Base-by-base conservation (phyloP, 257 asterid species). In the Plantago elongata region DNA sequence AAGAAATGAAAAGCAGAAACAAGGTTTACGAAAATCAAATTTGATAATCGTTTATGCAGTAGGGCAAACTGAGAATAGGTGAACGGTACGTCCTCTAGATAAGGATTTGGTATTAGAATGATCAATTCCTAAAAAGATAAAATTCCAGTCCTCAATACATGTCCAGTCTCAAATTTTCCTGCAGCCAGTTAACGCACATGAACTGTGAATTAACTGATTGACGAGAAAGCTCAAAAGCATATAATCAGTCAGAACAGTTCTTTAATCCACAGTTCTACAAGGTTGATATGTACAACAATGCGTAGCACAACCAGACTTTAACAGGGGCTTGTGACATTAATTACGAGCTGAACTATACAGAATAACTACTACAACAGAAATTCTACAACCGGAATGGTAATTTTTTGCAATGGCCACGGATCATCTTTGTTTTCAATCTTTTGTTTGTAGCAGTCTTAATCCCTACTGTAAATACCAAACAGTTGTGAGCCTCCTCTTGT, bases 131-230 rank as follows among this genome's bases (percentile, higher is more conserved):
- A 70, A 75, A 56, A 74, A 77, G 81, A 75, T 75, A 57, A 69
- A 77, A 78, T 77, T 80, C 94, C 73, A 76, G 75, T 79, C 88
- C 88, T 74, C 80, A 80, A 73, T 73, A 82, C 86, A 84, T 76
- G 81, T 70, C 89, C 83, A 81, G 68, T 82, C 87, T 77, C 90
- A 74, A 75, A 73, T 67, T 71, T 73, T 70, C 98, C 97, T 91
- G 98, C 95, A 91, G 90, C 78, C 81, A 91, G 85, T 81, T 85
- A 80, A 78, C 77, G 94, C 75, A 78, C 78, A 72, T 75, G 78
- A 77, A 74, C 73, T 34, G 78, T 84, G 78, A 84, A 84, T 78
- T 81, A 62, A 80, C 78, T 78, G 73, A 77, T 75, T 60, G 63
- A 66, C 34, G 75, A 73, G 76, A 86, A 65, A 72, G 68, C 71